Base-by-base conservation (phyloP, 176 grass and related monocot genomes). In the Alopecurus myosuroides region DNA sequence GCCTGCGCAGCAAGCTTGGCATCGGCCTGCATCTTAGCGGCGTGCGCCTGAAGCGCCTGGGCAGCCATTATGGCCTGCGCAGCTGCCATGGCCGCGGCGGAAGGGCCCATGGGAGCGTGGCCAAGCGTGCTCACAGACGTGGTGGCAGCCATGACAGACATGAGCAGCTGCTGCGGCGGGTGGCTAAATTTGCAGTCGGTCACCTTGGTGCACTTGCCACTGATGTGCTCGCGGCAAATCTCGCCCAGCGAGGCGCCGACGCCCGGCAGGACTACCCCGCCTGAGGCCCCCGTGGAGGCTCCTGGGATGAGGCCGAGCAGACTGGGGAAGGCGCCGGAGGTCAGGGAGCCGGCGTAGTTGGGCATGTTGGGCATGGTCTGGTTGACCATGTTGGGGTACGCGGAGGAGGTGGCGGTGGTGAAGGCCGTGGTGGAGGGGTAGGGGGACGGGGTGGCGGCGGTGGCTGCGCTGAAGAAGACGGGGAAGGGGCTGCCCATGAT, bases 351-450 rank as follows among this genome's bases (percentile, higher is more conserved):
- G 0, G 94, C 75, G 63, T 99, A 99, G 77, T 98, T 98, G 23
- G 97, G 97, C 97, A 98, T 98, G 76, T 99, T 99, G 42, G 97
- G 97, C 97, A 99, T 99, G 9, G 97, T 96, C 50, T 99, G 93
- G 84, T 99, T 99, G 26, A 99, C 87, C 93, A 99, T 99, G 60
- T 90, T 93, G 12, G 93, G 87, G 88, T 84, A 95, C 19, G 74
- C 74, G 26, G 86, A 86, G 25, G 85, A 34, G 55, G 61, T 28
- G 11, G 31, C 78, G 1, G 51, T 50, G 0, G 76, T 72, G 30
- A 80, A 42, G 1, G 86, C 0, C 8, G 63, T 20, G 22, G 67
- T 42, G 66, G 85, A 86, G 74, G 72, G 15, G 57, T 29, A 61
- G 11, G 58, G 26, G 28, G 28, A 53, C 1, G 89, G 29, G 41